These are phyloP conservation scores for Nothophaeocryptopus gaeumannii DNA, from an alignment of 2,329 filamentous ascomycete species.

Conservation along the genomic window DNA sequence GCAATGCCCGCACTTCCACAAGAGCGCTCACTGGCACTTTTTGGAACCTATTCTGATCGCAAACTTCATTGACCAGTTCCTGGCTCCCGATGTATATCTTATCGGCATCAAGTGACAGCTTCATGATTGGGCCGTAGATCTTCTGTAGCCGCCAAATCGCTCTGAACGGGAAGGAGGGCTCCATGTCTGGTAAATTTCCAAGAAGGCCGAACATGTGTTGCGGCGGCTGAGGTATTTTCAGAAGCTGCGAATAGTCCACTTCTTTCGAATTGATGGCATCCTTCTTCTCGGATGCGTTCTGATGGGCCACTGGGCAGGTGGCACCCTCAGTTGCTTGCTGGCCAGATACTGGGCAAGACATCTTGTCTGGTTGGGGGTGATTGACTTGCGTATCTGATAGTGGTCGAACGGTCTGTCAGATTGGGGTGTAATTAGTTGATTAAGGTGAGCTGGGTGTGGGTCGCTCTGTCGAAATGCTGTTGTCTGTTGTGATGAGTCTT, in stretches of 20 bases:
- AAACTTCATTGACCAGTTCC: conserved; percentile 39
- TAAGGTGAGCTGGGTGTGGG: too few species aligned
- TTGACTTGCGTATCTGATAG: too few species aligned
- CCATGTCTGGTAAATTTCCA: conserved; percentile 21
- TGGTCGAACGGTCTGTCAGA: too few species aligned
- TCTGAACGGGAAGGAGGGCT: conserved; percentile 14
- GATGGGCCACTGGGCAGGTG: too few species aligned
- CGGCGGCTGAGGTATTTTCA: conserved; percentile 24
- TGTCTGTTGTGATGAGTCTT: too few species aligned
- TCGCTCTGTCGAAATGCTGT: too few species aligned
- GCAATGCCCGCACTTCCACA: conserved; percentile 56
- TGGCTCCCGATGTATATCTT: conserved; percentile 22
- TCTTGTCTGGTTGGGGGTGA: too few species aligned
- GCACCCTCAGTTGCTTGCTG: too few species aligned
- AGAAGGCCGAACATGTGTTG: conserved; percentile 14
- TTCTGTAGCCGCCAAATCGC: conserved; percentile 18
- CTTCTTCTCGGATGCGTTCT: too few species aligned
- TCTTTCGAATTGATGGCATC: too few species aligned
- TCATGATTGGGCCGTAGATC: conserved; percentile 24
- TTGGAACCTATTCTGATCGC: conserved; percentile 48
- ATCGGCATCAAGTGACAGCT: conserved; percentile 13
- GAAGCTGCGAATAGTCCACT: background rate
- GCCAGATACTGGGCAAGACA: too few species aligned
- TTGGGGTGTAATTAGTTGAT: too few species aligned
- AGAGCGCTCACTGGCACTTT: conserved; percentile 56